Percentiles rank a stretch among this genome's conserved stretches.
These are phyloP conservation scores for Xylariaceae sp. DNA, from an alignment of 2,329 filamentous ascomycete genomes.

Conservation along the genomic window DNA sequence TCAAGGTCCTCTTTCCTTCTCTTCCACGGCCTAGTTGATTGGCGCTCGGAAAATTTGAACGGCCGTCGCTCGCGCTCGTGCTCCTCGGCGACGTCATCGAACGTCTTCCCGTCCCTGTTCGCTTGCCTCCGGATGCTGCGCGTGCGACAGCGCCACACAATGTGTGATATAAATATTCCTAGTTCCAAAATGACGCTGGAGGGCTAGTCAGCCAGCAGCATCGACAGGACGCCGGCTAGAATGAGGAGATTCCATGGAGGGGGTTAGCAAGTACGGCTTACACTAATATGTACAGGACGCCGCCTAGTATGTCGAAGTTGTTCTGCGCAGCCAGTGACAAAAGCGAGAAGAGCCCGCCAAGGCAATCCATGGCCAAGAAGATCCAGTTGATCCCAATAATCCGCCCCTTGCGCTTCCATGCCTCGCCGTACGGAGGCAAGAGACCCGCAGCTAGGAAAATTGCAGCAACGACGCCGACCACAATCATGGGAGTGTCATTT, in stretches of 20 bases:
- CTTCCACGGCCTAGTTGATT: slow-evolving; percentile 5
- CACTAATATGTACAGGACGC: slow-evolving; percentile 53
- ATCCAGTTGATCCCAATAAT: slow-evolving; percentile 54
- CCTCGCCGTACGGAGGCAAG: slow-evolving; percentile 53
- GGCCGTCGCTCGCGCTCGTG: slow-evolving; percentile 22
- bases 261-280: slow-evolving; percentile 34
- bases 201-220: slow-evolving; percentile 2
- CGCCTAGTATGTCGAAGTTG: slow-evolving; percentile 54
- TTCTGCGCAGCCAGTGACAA: slow-evolving; percentile 56
- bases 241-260: not conserved
- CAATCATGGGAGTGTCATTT: slow-evolving; percentile 43
- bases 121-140: slow-evolving; percentile 44
- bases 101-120: slow-evolving; percentile 41
- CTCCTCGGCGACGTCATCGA: slow-evolving; percentile 43
- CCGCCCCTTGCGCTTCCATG: slow-evolving; percentile 53
- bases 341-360: slow-evolving; percentile 56
- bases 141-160: slow-evolving; percentile 51
- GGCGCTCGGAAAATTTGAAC: slow-evolving; percentile 31
- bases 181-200: slow-evolving; percentile 47
- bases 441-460: slow-evolving; percentile 49
- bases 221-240: not conserved
- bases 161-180: slow-evolving; percentile 52
- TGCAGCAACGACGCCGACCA: slow-evolving; percentile 51
- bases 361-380: slow-evolving; percentile 53
- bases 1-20: slow-evolving; percentile 11